phyloP scores from a whole-genome alignment of 345 rosid genomes.

The Gossypium raimondii region DNA sequence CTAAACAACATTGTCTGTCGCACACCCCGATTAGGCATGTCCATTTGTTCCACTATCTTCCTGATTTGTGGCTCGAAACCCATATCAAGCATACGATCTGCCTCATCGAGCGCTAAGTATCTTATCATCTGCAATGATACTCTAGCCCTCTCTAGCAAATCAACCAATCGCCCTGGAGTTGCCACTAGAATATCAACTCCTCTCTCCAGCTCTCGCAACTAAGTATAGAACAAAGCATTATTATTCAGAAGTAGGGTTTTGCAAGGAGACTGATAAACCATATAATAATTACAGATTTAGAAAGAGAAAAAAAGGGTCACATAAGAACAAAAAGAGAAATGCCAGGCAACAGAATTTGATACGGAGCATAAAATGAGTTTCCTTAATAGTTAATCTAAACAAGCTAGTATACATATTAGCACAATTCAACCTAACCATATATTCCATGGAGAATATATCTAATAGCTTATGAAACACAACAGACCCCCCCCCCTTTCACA shows the following conservation, averaged over 20 bases:
- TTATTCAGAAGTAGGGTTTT: not conserved
- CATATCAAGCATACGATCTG: slow-evolving; percentile 99
- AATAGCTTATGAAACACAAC: not conserved
- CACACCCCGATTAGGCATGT: slow-evolving; percentile 83
- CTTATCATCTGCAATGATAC: slow-evolving; percentile 90
- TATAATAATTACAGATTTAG: not conserved
- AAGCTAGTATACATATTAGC: not conserved
- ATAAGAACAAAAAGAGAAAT: not conserved
- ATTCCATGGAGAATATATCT: not conserved
- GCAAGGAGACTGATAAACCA: slow-evolving; percentile 4
- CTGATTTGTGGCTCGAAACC: slow-evolving; percentile 99
- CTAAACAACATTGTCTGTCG: slow-evolving; percentile 95
- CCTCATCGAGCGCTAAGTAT: slow-evolving; percentile 96
- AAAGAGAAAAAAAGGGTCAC: no score
- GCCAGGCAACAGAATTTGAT: not conserved
- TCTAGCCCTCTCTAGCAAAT: slow-evolving; percentile 90
- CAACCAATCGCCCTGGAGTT: slow-evolving; percentile 96
- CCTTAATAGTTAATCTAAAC: not conserved
- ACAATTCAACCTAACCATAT: not conserved
- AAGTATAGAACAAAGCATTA: slow-evolving; percentile 13
- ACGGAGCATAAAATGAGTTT: no score
- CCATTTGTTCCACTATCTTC: slow-evolving; percentile 92
- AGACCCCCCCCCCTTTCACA: not conserved
- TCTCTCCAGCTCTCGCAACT: slow-evolving; percentile 90
- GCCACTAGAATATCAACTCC: slow-evolving; percentile 99